A percentile compares a stretch with the other conserved stretches of the same genome.
Conservation (phyloP, 768 basidiomycete species). For the Leccinum longicurvipes region DNA sequence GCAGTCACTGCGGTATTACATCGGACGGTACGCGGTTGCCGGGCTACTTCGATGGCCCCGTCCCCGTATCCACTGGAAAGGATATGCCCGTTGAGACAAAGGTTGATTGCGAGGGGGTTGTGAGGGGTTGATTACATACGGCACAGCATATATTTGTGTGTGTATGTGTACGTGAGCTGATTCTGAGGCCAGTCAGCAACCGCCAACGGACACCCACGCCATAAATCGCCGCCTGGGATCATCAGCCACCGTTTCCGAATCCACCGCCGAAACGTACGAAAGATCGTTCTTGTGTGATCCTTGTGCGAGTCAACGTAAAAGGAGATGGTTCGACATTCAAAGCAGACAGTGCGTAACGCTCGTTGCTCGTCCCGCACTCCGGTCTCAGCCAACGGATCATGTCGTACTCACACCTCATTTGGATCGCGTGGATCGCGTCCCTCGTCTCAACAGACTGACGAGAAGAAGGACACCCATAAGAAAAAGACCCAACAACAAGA, state of each 20-base stretch:
- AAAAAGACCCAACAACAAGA: slow-evolving; percentile 36
- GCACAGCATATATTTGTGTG: slow-evolving; percentile 20
- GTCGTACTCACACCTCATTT: background rate
- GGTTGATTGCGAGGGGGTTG: background rate
- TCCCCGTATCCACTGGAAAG: background rate
- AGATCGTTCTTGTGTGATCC: slow-evolving; percentile 10
- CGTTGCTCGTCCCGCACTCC: slow-evolving; percentile 6
- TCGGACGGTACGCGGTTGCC: slow-evolving; percentile 49
- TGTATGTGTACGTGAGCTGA: slow-evolving; percentile 16
- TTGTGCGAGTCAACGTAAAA: slow-evolving; percentile 14
- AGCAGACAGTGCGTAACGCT: slow-evolving; percentile 32
- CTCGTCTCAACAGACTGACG: slow-evolving; percentile 31
- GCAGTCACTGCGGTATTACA: slow-evolving; percentile 55
- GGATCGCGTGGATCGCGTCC: slow-evolving; percentile 6
- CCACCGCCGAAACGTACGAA: slow-evolving; percentile 14
- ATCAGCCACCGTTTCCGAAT: slow-evolving; percentile 27
- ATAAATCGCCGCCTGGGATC: slow-evolving; percentile 24
- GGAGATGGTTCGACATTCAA: slow-evolving; percentile 32
- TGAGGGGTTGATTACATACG: slow-evolving; percentile 24
- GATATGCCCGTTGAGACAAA: background rate
- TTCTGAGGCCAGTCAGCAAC: slow-evolving; percentile 14
- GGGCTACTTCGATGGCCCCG: slow-evolving; percentile 30
- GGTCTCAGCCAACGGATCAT: slow-evolving; percentile 20
- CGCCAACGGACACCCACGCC: slow-evolving; percentile 23
- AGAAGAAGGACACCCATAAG: slow-evolving; percentile 41